Percentiles rank a stretch among this genome's conserved stretches.
These are phyloP conservation scores for Aschersonia sp. DNA, from an alignment of 2,329 filamentous ascomycete species.

Conservation along the genomic window DNA sequence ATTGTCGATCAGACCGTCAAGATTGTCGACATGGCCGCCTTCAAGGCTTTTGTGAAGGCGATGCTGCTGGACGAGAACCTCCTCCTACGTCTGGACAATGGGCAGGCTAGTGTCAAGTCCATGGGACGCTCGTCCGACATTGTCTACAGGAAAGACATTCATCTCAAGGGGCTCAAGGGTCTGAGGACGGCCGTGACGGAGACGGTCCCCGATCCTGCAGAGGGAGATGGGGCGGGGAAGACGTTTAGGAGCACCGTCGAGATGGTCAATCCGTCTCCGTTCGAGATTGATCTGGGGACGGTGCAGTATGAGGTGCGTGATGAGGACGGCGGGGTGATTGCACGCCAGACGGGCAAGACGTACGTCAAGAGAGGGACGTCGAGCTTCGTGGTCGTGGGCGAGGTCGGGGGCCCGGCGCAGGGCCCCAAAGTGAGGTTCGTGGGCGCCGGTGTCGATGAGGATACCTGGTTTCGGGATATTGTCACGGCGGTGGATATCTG, in stretches of 20 bases:
- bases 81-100: not conserved
- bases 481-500: not conserved
- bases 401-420: not conserved
- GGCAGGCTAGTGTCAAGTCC: not conserved
- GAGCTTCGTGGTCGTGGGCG: not conserved
- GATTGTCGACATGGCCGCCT: not conserved
- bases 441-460: not conserved
- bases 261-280: not conserved
- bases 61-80: not conserved
- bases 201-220: not conserved
- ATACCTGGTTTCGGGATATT: not conserved
- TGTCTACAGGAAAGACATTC: not conserved
- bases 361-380: not conserved
- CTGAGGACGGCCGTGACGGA: not conserved
- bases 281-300: slow-evolving; percentile 1
- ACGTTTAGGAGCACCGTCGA: not conserved
- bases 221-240: not conserved
- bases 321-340: not conserved
- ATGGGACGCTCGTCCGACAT: not conserved
- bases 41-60: not conserved
- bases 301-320: not conserved
- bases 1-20: not conserved
- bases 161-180: not conserved
- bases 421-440: not conserved
- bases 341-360: not conserved